Percentiles rank a stretch among this genome's conserved stretches.
Evolutionary conservation across 805 yeast species (phyloP).

Genomic region (Jamesozyma piceae): DNA sequence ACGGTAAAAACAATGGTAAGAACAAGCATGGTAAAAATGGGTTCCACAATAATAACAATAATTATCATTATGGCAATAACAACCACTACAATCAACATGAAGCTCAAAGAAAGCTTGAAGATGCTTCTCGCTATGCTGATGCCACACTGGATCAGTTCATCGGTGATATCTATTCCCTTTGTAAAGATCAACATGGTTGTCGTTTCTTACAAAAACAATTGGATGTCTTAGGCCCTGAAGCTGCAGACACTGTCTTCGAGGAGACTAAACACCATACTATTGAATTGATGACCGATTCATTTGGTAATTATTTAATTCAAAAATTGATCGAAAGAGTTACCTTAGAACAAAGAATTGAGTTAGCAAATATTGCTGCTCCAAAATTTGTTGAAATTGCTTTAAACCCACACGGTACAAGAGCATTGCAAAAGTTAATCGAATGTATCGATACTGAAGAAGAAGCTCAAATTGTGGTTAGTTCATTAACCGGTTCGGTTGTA

Average conservation of each 20-base stretch:
- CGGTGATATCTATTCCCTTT: slow-evolving; percentile 67
- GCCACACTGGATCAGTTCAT: slow-evolving; percentile 59
- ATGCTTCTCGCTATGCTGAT: slow-evolving; percentile 59
- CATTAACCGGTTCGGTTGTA: slow-evolving; percentile 65
- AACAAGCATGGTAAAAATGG: slow-evolving; percentile 11
- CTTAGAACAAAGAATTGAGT: slow-evolving; percentile 55
- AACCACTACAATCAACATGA: slow-evolving; percentile 4
- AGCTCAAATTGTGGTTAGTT: slow-evolving; percentile 48
- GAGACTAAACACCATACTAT: slow-evolving; percentile 72
- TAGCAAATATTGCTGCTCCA: slow-evolving; percentile 65
- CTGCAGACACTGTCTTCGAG: slow-evolving; percentile 66
- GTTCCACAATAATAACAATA: slow-evolving; percentile 6
- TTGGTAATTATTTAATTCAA: slow-evolving; percentile 93
- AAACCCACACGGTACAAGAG: slow-evolving; percentile 94
- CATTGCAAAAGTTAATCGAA: slow-evolving; percentile 86
- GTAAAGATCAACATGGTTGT: slow-evolving; percentile 96
- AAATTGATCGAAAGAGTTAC: slow-evolving; percentile 73
- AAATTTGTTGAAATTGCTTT: slow-evolving; percentile 72
- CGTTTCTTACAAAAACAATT: slow-evolving; percentile 82
- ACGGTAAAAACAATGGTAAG: slow-evolving; percentile 5
- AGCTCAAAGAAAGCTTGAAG: slow-evolving; percentile 37
- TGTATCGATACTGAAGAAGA: slow-evolving; percentile 67
- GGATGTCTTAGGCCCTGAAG: slow-evolving; percentile 51
- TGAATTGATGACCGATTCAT: slow-evolving; percentile 89
- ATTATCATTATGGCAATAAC: slow-evolving; percentile 5